Evolutionary conservation across 2,329 filamentous ascomycete genomes (phyloP), one percentile per base, ranked within the genome.

Genomic region (Aureobasidium sp.): DNA sequence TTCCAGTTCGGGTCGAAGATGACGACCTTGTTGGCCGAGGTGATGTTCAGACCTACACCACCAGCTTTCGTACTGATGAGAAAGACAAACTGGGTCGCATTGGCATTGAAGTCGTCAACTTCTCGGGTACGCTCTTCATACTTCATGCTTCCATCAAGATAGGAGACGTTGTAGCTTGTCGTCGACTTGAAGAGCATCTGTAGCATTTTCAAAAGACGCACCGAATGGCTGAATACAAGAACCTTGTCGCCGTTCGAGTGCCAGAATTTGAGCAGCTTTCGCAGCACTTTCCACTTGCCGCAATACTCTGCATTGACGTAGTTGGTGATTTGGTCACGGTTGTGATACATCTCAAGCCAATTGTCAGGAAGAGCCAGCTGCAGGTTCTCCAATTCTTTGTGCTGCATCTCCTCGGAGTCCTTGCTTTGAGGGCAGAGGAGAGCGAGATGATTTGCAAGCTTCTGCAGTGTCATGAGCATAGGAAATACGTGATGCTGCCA

Each of bases 1-100:
- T 99, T 99, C 94, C 94, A 99, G 69, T 97, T 94, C 0, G 94
- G 94, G 72, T 97, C 94, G 52, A 97, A 87, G 39, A 99, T 90
- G 44, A 99, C 93, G 0, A 99, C 94, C 75, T 97, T 97, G 76
- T 99, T 99, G 1, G 94, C 94, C 1, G 91, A 94, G 0, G 93
- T 96, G 71, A 99, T 97, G 72, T 99, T 99, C 31, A 99, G 80
- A 0, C 94, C 94, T 0, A 97, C 89, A 5, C 94, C 94, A 27
- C 94, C 94, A 2, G 94, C 92, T 70, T 89, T 90, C 7, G 94
- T 97, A 25, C 90, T 96, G 69, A 99, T 97, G 22, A 99, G 80
- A 69, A 99, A 99, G 5, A 97, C 91, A 70, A 99, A 99, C 70
- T 94, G 90, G 4, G 80, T 82, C 0, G 91, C 85, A 70, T 96